Evolutionary conservation across 805 yeast genomes (phyloP).

Genomic region (Nakazawaea anatomiae): DNA sequence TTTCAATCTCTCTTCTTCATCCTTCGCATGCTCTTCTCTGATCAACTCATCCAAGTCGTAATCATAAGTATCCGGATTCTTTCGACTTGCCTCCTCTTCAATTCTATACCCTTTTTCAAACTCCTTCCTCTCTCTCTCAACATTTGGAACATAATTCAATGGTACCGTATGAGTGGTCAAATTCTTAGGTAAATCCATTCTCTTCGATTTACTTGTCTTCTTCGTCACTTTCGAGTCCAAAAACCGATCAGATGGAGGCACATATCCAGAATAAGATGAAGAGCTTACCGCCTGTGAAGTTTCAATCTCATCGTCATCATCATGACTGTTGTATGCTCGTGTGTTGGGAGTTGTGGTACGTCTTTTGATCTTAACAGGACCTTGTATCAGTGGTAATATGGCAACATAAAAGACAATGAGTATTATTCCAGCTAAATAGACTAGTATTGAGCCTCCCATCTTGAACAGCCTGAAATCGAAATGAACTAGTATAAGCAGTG

Average conservation of each 20-base stretch:
- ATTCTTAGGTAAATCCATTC: not conserved
- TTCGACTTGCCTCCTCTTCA: conserved; percentile 13
- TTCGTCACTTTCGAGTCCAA: conserved; percentile 5
- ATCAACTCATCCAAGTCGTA: conserved; percentile 43
- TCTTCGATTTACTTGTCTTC: not conserved
- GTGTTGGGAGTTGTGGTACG: not conserved
- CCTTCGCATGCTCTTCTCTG: conserved; percentile 24
- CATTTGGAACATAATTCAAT: conserved; percentile 2
- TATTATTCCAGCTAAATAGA: conserved; percentile 2
- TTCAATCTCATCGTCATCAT: not conserved
- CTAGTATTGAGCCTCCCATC: not conserved
- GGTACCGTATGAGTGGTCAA: not conserved
- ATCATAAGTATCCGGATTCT: conserved; percentile 39
- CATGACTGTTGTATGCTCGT: not conserved
- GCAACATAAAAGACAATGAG: conserved; percentile 6
- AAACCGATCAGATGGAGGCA: conserved; percentile 1
- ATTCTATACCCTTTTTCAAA: conserved; percentile 20
- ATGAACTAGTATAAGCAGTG: no score
- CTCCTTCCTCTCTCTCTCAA: not conserved
- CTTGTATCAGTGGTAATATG: conserved; percentile 10
- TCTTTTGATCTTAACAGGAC: conserved; percentile 10
- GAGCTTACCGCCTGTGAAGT: not conserved
- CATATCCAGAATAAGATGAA: not conserved
- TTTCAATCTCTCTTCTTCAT: conserved; percentile 12
- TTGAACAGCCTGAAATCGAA: not conserved